A percentile compares a stretch with the other conserved stretches of the same genome.
Conservation (phyloP, 192 early-diverging fungal genomes). For the Entomortierella chlamydospora region DNA sequence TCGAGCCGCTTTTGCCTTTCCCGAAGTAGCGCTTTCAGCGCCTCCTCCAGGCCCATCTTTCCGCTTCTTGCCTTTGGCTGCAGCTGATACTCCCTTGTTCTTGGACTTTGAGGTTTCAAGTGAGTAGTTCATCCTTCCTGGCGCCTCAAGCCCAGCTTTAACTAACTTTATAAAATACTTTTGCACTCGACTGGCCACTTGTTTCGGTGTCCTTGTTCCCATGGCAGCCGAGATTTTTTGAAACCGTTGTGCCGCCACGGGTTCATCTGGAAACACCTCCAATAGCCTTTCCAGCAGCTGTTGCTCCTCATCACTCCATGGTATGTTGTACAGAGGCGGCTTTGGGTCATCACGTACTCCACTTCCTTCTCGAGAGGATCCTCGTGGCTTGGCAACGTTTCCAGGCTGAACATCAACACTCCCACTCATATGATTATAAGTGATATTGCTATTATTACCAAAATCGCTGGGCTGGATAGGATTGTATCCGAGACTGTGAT, state of each 20-base stretch:
- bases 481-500: slow-evolving; percentile 8
- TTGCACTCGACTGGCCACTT: slow-evolving; percentile 82
- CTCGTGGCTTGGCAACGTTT: slow-evolving; percentile 6
- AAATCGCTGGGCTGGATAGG: not conserved
- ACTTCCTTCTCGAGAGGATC: slow-evolving; percentile 36
- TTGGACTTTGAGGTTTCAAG: slow-evolving; percentile 42
- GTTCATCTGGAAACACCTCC: slow-evolving; percentile 75
- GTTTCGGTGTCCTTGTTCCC: slow-evolving; percentile 76
- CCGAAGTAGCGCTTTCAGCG: not conserved
- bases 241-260: slow-evolving; percentile 73
- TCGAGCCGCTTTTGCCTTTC: slow-evolving; percentile 21
- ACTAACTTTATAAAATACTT: slow-evolving; percentile 85
- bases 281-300: slow-evolving; percentile 68
- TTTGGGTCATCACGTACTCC: slow-evolving; percentile 54
- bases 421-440: slow-evolving; percentile 49
- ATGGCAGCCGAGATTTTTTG: slow-evolving; percentile 78
- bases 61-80: slow-evolving; percentile 36
- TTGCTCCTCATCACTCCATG: slow-evolving; percentile 80
- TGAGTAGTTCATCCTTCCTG: slow-evolving; percentile 71
- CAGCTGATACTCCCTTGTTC: slow-evolving; percentile 12
- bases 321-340: slow-evolving; percentile 69
- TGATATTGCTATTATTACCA: slow-evolving; percentile 33
- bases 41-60: slow-evolving; percentile 38
- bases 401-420: slow-evolving; percentile 39
- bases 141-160: slow-evolving; percentile 77